Evolutionary conservation across 768 basidiomycete species (phyloP), one percentile per base, ranked within the genome.

Genomic region (Leccinum longicurvipes): DNA sequence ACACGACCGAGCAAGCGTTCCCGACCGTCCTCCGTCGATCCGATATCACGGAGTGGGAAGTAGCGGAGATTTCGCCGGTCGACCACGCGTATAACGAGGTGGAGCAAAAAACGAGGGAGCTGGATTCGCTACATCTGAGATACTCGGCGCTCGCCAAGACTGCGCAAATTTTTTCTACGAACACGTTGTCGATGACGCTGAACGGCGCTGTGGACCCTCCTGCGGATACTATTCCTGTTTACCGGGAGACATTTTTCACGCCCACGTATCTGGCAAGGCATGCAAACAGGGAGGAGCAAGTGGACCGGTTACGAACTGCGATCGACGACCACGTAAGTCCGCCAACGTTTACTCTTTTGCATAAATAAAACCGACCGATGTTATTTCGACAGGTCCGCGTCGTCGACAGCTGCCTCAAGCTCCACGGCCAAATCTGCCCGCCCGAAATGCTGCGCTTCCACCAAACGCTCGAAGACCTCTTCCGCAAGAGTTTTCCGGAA

Each of bases 381-480:
- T n/a, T 44, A 41, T 25, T 44, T 55, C 39, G n/a, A n/a, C 61
- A 93, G 85, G 85, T 89, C 31, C 84, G 86, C 45, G 82, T 87
- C 48, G 89, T 98, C 48, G 89, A 93, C 59, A 83, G 82, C 51
- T 94, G 92, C 66, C 78, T 98, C 51, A 84, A 82, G 62, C 79
- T 98, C 6, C 94, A 98, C 67, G 85, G 84, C 2, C 79, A 84
- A 45, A 73, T 96, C 28, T 94, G 93, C 67, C 83, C 91, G 0
- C 81, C 84, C 12, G 93, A 94, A 68, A 96, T 97, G 81, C 74
- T 88, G n/a, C 82, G 85, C 5, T 98, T 98, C 80, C 95, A 98
- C 67, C 86, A 87, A 56, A 93, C 92, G 0, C 77, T 98, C 45
- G 87, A 91, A 67, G 85, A 81, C 58, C 88, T 93, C 72, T 93